Base-by-base conservation (phyloP, 2,329 filamentous ascomycete genomes). In the Colletotrichum kahawae region DNA sequence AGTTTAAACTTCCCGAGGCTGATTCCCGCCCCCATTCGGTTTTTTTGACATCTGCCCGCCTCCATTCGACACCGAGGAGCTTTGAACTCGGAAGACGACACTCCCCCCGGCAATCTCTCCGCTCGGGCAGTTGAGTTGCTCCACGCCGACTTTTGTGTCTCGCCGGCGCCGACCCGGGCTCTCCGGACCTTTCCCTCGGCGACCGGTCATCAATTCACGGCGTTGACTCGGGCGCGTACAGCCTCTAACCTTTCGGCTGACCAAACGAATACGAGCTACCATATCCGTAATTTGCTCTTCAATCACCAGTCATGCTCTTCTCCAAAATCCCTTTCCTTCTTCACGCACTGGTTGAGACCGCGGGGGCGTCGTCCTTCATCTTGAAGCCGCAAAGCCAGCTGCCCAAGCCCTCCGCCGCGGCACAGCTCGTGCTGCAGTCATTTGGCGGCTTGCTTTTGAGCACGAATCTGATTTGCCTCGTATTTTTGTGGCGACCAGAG, bases 381-480 rank as follows among this genome's bases (percentile, higher is more conserved):
- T 78, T 86, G 51, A 74, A 71, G 1, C 87, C 88, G 2, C 78
- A 82, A 24, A 79, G 80, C 9, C 88, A 90, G 74, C 82, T 90
- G 12, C 81, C 84, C 10, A 80, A 79, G 10, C 84, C 87, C n/a
- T 79, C 84, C 7, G 78, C 79, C 4, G 84, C 86, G 21, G 83
- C 86, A 7, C 79, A 78, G 5, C 84, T 90, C 48, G 81, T 90
- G 36, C 79, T 89, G 14, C 83, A 85, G 63, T 88, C 85, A 71
- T 84, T 89, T 14, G 88, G 88, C 57, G 88, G 87, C 14, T 82
- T 89, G 16, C 82, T 90, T 4, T 78, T 87, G 16, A 82, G 85
- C 7, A 86, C 85, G 24, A 87, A 86, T 60, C 76, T 89, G n/a
- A 77, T 88, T 31, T 86, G 85, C 59, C 77, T 88, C 4, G 74